Evolutionary conservation across 1,139 yeast species (phyloP), one percentile per base, ranked within the genome.

Genomic region (Taphrina pruni): DNA sequence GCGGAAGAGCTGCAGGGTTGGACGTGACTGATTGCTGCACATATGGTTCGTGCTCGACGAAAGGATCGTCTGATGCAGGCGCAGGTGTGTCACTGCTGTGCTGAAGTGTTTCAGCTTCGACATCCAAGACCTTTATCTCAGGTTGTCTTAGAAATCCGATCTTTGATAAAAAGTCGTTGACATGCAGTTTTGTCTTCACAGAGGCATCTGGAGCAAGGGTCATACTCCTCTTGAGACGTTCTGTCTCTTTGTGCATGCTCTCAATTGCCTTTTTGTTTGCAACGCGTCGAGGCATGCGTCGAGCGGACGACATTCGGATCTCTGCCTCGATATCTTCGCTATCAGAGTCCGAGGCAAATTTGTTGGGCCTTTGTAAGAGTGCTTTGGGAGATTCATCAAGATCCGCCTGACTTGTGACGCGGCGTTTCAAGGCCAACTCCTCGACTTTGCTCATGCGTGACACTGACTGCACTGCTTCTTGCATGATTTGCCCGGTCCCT

Each of bases 241-340:
- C 77, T 5, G 79, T 74, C 67, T 78, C 79, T 58, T 72, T 72
- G 43, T 74, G 76, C 70, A 78, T 75, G 46, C 75, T 74, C 62
- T 77, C 79, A 32, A 73, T 66, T 2, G 76, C 79, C 66, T 77
- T 78, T 62, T 76, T 77, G 48, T 72, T 69, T 3, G 75, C 70
- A n/a, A 60, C 65, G n/a, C 70, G 69, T 17, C 55, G 54, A 38
- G 67, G 60, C 1, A 36, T 17, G 20, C 61, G 60, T n/a, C 61
- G 60, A n/a, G 67, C 60, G 11, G 67, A 64, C n/a, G 67, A 64
- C 39, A 64, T 46, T 8, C 67, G 60, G 21, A 64, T 64, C 39
- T 45, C 48, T 6, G 67, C 67, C 39, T 64, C 67, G 14, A 64
- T 55, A 6, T 64, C 67, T 41, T 64, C 67, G n/a, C 67, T 64